Evolutionary conservation across 257 asterid genomes (phyloP), one percentile per base, ranked within the genome.

Genomic region (Solanum habrochaites): DNA sequence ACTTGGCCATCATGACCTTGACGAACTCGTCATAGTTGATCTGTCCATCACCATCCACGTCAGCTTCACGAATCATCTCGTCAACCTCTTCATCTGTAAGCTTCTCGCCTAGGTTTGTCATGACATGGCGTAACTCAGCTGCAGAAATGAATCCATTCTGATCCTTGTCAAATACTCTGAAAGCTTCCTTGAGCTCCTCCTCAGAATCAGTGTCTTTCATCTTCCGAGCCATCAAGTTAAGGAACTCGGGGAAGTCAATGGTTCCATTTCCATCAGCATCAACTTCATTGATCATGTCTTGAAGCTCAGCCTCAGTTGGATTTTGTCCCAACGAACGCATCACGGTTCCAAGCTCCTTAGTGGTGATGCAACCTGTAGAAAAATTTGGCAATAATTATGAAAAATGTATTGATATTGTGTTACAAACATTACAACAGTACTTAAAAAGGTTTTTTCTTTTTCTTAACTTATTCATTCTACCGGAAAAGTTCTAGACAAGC

Each of bases 1-100:
- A 93, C 93, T 78, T 78, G 64, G 83, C 83, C 83, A 78, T 78
- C 83, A 78, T 78, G 64, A 78, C 64, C 37, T 78, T 78, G 83
- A 78, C 83, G 10, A 78, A 78, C 64, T 78, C 83, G 9, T 78
- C 83, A 45, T 78, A 45, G 64, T 78, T 78, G 40, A 45, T 78
- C 64, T 78, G 83, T 16, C 64, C 83, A 78, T 78, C 83, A 25
- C 83, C 83, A 25, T 78, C 83, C 40, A 78, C 40, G 10, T 45
- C 83, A 45, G 83, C 83, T 78, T 78, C 83, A 27, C 83, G 83
- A 78, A 78, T 78, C 83, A 78, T 78, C 64, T 78, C 83, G 2
- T 77, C 64, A 77, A 77, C 64, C 11, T 77, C 83, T 43, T 77
- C 83, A 77, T 77, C 83, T 7, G 64, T 77, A 25, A 77, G 83